Evolutionary conservation across 108 stramenopile species (phyloP), one percentile per base, ranked within the genome.

Genomic region (Stephanodiscus triporus): DNA sequence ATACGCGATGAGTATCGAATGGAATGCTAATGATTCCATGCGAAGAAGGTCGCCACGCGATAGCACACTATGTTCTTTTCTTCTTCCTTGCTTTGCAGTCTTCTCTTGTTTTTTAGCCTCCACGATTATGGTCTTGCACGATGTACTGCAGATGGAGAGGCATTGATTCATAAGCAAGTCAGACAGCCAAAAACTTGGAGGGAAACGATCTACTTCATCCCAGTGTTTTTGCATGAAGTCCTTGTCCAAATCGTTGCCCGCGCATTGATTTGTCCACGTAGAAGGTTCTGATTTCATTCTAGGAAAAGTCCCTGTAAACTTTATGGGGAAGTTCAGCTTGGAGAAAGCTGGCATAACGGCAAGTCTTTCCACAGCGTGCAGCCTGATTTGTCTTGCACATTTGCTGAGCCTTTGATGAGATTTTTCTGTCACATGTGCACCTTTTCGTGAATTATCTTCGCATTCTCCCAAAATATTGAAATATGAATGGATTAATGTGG

Each of bases 11-110:
- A 84, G 79, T 36, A 92, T 87, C 1, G 89, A 81, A 62, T 95
- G 88, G 23, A 89, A 80, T 11, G 90, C 89, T 19, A 90, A 80
- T n/a, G 94, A 89, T 60, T 95, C 90, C 36, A 93, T 81, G 71
- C 87, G 82, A 14, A 89, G 68, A 19, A 93, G 68, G 55, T 95
- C 92, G 9, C 67, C 66, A 57, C 86, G 83, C 23, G 66, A 76
- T 37, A 91, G 78, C 34, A 75, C 24, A 22, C 68, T 68, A n/a
- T 37, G 47, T 10, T 64, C 81, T 10, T 71, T 64, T 81, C 36
- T 81, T 69, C 61, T 75, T 24, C 73, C 78, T 19, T 34, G 20
- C 20, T 53, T 78, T 14, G 24, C 27, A n/a, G 63, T 54, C 32
- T 70, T 80, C 7, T 57, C 38, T 60, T 84, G 87, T 7, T 85